Evolutionary conservation across 331 rosid species (phyloP).

Genomic region (Spiraea crenata): DNA sequence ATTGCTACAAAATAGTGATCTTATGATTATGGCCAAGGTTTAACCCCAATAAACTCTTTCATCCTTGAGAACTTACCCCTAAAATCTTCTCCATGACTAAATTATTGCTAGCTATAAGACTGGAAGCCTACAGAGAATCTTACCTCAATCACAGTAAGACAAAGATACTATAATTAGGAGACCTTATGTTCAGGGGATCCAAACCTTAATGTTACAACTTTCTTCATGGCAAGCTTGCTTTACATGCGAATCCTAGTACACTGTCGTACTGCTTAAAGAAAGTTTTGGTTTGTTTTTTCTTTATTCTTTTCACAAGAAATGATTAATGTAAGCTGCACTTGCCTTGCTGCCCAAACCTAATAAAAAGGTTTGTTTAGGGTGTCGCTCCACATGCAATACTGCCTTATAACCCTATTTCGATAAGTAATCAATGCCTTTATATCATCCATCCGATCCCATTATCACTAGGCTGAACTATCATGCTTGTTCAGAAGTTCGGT

Average conservation of each 20-base stretch:
- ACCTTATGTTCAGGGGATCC: background rate
- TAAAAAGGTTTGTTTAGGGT: background rate
- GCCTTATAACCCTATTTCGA: background rate
- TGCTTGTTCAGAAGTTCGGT: background rate
- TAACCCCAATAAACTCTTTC: background rate
- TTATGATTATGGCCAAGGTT: background rate
- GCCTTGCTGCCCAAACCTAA: background rate
- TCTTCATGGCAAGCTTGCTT: background rate
- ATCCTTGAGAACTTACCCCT: background rate
- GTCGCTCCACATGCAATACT: too few species aligned
- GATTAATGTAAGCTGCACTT: background rate
- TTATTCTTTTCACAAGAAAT: background rate
- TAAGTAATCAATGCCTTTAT: background rate
- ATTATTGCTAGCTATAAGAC: background rate
- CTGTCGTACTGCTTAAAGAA: background rate
- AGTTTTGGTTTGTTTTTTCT: background rate
- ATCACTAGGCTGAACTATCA: background rate
- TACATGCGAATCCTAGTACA: background rate
- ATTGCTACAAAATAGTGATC: background rate
- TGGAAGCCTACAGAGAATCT: background rate
- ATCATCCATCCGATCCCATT: background rate
- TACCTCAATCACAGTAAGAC: background rate
- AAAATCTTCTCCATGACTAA: conserved; percentile 2
- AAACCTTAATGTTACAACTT: background rate
- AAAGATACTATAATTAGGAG: background rate